phyloP scores from a whole-genome alignment of 352 stramenopile species.

The Peronospora belbahrii region DNA sequence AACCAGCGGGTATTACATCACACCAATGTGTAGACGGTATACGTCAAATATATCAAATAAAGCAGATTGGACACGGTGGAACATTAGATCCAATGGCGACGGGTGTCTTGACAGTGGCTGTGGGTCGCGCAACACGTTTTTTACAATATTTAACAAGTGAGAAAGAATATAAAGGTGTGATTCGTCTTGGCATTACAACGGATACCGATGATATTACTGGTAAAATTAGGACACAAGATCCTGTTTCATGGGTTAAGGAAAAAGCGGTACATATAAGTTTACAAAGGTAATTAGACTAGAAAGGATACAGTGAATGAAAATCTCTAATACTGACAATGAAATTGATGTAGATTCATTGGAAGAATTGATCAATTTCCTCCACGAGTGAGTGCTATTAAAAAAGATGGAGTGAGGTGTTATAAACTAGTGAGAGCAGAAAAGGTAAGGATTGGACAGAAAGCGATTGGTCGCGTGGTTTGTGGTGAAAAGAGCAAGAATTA shows the following conservation, averaged over 20 bases:
- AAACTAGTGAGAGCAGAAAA: slow-evolving; percentile 55
- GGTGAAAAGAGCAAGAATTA: too few relatives aligned
- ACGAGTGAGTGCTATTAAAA: slow-evolving; percentile 73
- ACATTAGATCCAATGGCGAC: slow-evolving; percentile 87
- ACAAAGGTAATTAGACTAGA: slow-evolving; percentile 27
- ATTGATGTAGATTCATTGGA: slow-evolving; percentile 57
- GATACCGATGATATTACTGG: slow-evolving; percentile 79
- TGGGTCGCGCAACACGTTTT: slow-evolving; percentile 79
- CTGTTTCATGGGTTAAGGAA: slow-evolving; percentile 55
- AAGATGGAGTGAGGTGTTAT: slow-evolving; percentile 72
- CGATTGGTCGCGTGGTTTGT: not conserved
- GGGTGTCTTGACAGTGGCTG: slow-evolving; percentile 71
- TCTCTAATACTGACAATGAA: slow-evolving; percentile 1
- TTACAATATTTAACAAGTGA: slow-evolving; percentile 58
- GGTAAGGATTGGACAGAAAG: slow-evolving; percentile 12
- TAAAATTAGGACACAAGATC: slow-evolving; percentile 36
- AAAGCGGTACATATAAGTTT: slow-evolving; percentile 26
- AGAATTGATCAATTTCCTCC: slow-evolving; percentile 71
- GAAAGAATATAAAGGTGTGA: slow-evolving; percentile 70
- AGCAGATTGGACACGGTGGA: slow-evolving; percentile 68
- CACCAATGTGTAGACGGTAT: slow-evolving; percentile 66
- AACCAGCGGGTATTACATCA: slow-evolving; percentile 69
- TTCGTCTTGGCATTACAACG: slow-evolving; percentile 76
- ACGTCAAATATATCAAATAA: slow-evolving; percentile 65
- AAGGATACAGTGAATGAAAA: not conserved